phyloP scores from a whole-genome alignment of 1,284 basidiomycete species.

The Pascua guehoae region DNA sequence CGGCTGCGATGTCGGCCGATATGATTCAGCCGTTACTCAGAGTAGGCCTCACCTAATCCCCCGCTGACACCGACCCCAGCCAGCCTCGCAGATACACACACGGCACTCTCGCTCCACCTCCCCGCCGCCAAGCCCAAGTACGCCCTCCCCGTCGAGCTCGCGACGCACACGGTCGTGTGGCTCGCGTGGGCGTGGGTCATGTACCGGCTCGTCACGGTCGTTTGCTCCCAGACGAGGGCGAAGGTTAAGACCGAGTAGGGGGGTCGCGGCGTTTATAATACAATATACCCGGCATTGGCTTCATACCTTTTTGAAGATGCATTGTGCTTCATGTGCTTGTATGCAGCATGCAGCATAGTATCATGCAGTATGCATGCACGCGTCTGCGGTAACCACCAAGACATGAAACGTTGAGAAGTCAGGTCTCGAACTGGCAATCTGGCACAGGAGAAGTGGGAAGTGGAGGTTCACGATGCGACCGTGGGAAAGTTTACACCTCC shows the following conservation, averaged over 20 bases:
- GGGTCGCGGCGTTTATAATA: background rate
- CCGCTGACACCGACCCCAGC: background rate
- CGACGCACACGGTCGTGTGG: conserved; percentile 7
- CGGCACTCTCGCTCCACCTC: background rate
- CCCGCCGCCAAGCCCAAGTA: conserved; percentile 8
- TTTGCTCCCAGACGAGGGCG: background rate
- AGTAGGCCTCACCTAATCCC: background rate
- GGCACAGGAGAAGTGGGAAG: no score
- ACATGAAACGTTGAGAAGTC: no score
- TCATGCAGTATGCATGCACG: no score
- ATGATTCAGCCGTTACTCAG: background rate
- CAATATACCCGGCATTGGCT: background rate
- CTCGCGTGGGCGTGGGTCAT: conserved; percentile 10
- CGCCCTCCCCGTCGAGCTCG: conserved; percentile 8
- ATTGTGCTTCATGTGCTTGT: no score
- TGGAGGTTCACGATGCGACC: no score
- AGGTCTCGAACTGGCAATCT: no score
- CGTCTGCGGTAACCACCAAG: no score
- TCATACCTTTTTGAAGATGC: no score
- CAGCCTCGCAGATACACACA: background rate
- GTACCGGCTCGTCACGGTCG: conserved; percentile 2
- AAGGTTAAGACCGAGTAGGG: conserved; percentile 5
- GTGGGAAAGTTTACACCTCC: no score
- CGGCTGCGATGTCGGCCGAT: background rate
- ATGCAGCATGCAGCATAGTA: no score